Percentiles rank a stretch among this genome's conserved stretches.
Conservation (phyloP, 1,284 basidiomycete genomes). For the Leccinum fallax region DNA sequence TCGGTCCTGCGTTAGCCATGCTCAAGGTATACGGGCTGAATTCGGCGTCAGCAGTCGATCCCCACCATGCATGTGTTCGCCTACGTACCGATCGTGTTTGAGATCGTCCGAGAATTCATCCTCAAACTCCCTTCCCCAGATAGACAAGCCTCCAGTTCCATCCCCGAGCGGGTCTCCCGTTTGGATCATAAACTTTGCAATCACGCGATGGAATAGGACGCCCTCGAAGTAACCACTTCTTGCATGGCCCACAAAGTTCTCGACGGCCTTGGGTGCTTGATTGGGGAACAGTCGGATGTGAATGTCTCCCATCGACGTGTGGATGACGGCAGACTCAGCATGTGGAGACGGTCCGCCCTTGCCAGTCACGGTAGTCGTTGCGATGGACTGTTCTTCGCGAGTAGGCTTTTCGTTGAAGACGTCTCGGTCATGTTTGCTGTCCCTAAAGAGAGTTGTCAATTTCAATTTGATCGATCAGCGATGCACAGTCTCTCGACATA, state of each 20-base stretch:
- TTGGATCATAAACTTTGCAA: conserved; percentile 99
- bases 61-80: not conserved
- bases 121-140: conserved; percentile 95
- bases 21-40: conserved; percentile 91
- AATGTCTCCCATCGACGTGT: conserved; percentile 96
- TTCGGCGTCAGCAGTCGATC: conserved; percentile 11
- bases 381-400: conserved; percentile 93
- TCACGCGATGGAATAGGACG: conserved; percentile 96
- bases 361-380: conserved; percentile 59
- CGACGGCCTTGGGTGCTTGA: conserved; percentile 91
- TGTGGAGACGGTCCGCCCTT: conserved; percentile 63
- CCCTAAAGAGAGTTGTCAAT: conserved; percentile 47
- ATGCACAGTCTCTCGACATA: conserved; percentile 41
- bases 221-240: conserved; percentile 92
- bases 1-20: conserved; percentile 97
- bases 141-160: conserved; percentile 94
- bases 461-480: not conserved
- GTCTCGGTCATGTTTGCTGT: conserved; percentile 90
- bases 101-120: conserved; percentile 92
- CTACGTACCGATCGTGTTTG: conserved; percentile 81
- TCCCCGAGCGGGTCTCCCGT: conserved; percentile 97
- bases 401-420: conserved; percentile 99
- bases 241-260: conserved; percentile 97
- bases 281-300: conserved; percentile 89
- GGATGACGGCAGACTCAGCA: conserved; percentile 84